Base-by-base conservation (phyloP, 1,284 basidiomycete genomes). In the Fomitopsis schrenkii region DNA sequence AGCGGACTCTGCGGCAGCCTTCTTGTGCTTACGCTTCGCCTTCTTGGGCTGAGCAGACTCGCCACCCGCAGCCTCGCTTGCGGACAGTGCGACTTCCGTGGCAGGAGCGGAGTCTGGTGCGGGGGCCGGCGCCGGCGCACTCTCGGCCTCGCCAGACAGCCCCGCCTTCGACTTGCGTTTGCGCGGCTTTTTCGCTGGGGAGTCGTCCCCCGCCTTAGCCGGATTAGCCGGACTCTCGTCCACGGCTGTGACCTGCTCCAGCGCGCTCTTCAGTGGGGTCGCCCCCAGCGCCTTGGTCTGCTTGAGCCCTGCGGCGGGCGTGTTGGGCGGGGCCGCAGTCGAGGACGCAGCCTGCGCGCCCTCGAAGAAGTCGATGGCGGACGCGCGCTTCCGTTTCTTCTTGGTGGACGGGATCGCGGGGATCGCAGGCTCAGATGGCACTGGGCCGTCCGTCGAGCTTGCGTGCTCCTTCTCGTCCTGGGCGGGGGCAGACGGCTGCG, bases 331-430 rank as follows among this genome's bases (percentile, higher is more conserved):
- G 35, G 38, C 52, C 33, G 52, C 28, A 3, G 36, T 54, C 17
- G 28, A 12, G 5, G 35, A 68, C 9, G 63, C 57, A 4, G 60
- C 58, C 19, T 41, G 58, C 28, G 55, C 59, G 48, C 67, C 68
- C 19, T 69, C 65, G 66, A 71, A 71, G 68, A 71, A 72, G 60
- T 74, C 71, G 15, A 65, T 63, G 7, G 73, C 72, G 30, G 65
- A 61, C 10, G 70, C 67, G 45, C 72, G 72, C 46, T 63, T n/a
- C 58, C 62, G 65, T 57, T 68, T 71, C 57, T 63, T 67, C 41
- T 58, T 60, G 26, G 56, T 56, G 28, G 68, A 58, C 12, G 70
- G 63, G 38, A 67, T 66, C n/a, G 59, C 62, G 6, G 67, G 66
- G 0, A 59, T 59, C 5, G 45, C 58, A 19, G 63, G 58, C 12